Evolutionary conservation across 108 stramenopile species (phyloP).

Genomic region (Skeletonema marinoi): DNA sequence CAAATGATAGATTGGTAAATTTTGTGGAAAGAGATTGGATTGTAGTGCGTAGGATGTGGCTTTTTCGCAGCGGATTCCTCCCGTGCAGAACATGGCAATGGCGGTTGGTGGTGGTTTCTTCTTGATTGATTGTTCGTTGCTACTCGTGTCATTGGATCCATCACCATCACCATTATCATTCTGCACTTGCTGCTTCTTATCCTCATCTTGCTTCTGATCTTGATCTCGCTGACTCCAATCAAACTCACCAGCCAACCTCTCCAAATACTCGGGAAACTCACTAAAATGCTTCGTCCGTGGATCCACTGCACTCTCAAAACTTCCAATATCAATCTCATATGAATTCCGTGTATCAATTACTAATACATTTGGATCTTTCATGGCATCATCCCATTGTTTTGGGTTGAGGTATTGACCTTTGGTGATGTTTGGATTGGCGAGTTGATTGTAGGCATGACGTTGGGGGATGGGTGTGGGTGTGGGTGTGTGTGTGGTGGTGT

Average conservation of each 20-base stretch:
- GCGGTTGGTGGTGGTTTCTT: slow-evolving; percentile 44
- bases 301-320: slow-evolving; percentile 79
- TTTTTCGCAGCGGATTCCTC: slow-evolving; percentile 96
- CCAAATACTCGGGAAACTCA: slow-evolving; percentile 80
- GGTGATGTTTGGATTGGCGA: slow-evolving; percentile 19
- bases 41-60: slow-evolving; percentile 67
- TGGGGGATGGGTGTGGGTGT: background rate
- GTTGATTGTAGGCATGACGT: slow-evolving; percentile 11
- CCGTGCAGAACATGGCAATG: slow-evolving; percentile 96
- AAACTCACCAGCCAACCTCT: slow-evolving; percentile 38
- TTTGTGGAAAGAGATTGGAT: slow-evolving; percentile 29
- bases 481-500: background rate
- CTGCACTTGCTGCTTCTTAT: background rate
- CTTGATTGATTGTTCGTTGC: background rate
- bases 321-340: slow-evolving; percentile 83
- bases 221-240: slow-evolving; percentile 19
- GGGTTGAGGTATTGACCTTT: slow-evolving; percentile 36
- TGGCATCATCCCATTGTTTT: slow-evolving; percentile 65
- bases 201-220: background rate
- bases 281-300: slow-evolving; percentile 66
- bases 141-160: background rate
- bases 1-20: slow-evolving; percentile 81
- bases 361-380: slow-evolving; percentile 67
- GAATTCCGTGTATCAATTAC: slow-evolving; percentile 85
- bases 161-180: background rate